These are phyloP conservation scores for Strobilomyces dryophilus DNA, from an alignment of 768 basidiomycete genomes.

Conservation along the genomic window DNA sequence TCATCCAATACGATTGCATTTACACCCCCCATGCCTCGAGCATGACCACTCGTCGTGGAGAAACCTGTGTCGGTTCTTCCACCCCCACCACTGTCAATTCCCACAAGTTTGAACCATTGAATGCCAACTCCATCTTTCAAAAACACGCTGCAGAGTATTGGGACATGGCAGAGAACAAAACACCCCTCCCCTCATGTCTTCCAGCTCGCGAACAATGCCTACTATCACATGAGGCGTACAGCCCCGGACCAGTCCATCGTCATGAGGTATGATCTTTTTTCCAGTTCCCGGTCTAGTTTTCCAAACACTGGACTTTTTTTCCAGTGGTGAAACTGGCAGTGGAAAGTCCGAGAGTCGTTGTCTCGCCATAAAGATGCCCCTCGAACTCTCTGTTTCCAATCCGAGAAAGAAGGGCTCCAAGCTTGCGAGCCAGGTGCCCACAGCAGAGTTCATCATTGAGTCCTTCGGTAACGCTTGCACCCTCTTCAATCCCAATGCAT, in stretches of 20 bases:
- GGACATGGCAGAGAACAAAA: slow-evolving; percentile 61
- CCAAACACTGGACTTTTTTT: background rate
- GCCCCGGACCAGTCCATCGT: slow-evolving; percentile 88
- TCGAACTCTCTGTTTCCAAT: slow-evolving; percentile 85
- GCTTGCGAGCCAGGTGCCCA: no score
- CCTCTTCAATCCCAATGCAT: no score
- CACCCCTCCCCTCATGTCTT: slow-evolving; percentile 75
- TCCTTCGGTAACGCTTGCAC: no score
- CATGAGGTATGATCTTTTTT: slow-evolving; percentile 55
- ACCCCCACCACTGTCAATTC: slow-evolving; percentile 87
- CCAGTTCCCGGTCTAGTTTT: background rate
- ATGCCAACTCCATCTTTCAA: slow-evolving; percentile 78
- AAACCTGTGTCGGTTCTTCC: slow-evolving; percentile 63
- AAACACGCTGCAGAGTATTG: slow-evolving; percentile 87
- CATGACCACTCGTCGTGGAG: no score
- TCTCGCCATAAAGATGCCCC: slow-evolving; percentile 84
- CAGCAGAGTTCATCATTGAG: no score
- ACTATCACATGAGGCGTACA: slow-evolving; percentile 95
- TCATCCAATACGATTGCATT: no score
- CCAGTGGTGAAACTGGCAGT: slow-evolving; percentile 86
- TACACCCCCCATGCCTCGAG: no score
- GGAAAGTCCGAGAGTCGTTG: slow-evolving; percentile 92
- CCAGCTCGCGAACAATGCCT: slow-evolving; percentile 84
- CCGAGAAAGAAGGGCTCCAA: slow-evolving; percentile 81
- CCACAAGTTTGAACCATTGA: slow-evolving; percentile 82